Conservation (phyloP, 495 filamentous ascomycete species). For the Podospora tetraspora region DNA sequence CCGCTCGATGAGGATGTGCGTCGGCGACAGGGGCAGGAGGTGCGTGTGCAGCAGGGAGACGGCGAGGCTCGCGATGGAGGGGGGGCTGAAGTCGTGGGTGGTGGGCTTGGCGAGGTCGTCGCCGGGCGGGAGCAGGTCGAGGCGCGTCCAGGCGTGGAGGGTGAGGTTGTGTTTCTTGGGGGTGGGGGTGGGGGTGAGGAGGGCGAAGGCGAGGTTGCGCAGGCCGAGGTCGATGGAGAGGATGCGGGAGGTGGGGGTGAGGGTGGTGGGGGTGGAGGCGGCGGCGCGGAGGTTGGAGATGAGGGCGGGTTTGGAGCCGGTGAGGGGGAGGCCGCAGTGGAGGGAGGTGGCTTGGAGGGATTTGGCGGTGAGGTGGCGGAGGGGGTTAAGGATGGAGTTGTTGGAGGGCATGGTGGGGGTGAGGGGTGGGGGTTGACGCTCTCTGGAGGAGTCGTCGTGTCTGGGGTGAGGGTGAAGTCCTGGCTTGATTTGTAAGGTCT, state of each 20-base stretch:
- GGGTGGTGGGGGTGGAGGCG: slow-evolving; percentile 11
- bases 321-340: slow-evolving; percentile 22
- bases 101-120: neutral
- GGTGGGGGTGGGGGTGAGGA: slow-evolving; percentile 43
- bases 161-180: slow-evolving; percentile 33
- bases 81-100: slow-evolving; percentile 50
- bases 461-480: neutral
- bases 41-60: slow-evolving; percentile 53
- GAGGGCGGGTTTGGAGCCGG: slow-evolving; percentile 18
- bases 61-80: slow-evolving; percentile 54
- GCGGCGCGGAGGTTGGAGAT: slow-evolving; percentile 19
- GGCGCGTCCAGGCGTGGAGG: slow-evolving; percentile 31
- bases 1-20: slow-evolving; percentile 78
- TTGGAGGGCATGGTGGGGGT: neutral
- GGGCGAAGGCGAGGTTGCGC: slow-evolving; percentile 72
- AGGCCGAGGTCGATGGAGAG: slow-evolving; percentile 87
- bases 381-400: neutral
- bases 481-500: neutral
- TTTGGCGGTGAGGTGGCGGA: neutral
- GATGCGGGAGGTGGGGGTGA: slow-evolving; percentile 35
- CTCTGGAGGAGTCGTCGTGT: no score
- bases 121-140: slow-evolving; percentile 24
- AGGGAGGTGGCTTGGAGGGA: neutral
- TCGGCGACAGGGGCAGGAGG: slow-evolving; percentile 52
- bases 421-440: neutral